Evolutionary conservation across 768 basidiomycete species (phyloP).

Genomic region (Leccinum incarnatum): DNA sequence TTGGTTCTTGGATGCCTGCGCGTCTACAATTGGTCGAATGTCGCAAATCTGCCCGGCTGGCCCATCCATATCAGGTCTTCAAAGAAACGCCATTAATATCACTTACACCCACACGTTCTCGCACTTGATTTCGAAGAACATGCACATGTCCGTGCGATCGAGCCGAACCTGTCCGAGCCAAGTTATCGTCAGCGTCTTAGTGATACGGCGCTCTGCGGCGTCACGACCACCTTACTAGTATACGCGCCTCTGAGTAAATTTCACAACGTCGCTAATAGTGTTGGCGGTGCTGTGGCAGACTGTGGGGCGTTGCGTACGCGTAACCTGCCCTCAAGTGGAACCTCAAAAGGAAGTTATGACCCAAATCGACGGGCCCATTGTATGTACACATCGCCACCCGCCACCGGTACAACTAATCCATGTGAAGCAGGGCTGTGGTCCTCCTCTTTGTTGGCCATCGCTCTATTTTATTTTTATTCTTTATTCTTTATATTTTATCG

Average conservation of each 20-base stretch:
- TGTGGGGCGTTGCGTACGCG: slow-evolving; percentile 2
- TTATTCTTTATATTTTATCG: slow-evolving; percentile 1
- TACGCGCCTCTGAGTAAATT: slow-evolving; percentile 12
- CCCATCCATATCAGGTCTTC: slow-evolving; percentile 17
- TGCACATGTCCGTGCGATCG: slow-evolving; percentile 2
- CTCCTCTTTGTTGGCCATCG: slow-evolving; percentile 11
- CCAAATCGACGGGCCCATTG: slow-evolving; percentile 24
- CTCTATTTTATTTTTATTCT: slow-evolving; percentile 1
- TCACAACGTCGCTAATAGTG: slow-evolving; percentile 1
- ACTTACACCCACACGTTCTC: slow-evolving; percentile 7
- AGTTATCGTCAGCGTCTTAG: slow-evolving; percentile 1
- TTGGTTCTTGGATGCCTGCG: slow-evolving; percentile 17
- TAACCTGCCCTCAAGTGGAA: slow-evolving; percentile 21
- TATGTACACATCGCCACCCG: slow-evolving; percentile 30
- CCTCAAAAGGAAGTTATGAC: slow-evolving; percentile 4
- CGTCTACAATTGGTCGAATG: slow-evolving; percentile 15
- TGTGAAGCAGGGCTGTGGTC: slow-evolving; percentile 25
- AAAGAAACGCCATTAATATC: slow-evolving; percentile 23
- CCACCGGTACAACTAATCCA: slow-evolving; percentile 29
- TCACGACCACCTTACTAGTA: slow-evolving; percentile 2
- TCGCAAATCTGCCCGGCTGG: slow-evolving; percentile 23
- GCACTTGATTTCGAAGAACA: neutral
- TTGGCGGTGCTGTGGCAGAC: slow-evolving; percentile 10
- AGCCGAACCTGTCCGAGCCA: slow-evolving; percentile 8
- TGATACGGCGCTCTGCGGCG: slow-evolving; percentile 18